Evolutionary conservation across 495 filamentous ascomycete genomes (phyloP).

Genomic region (Cercophora sp.): DNA sequence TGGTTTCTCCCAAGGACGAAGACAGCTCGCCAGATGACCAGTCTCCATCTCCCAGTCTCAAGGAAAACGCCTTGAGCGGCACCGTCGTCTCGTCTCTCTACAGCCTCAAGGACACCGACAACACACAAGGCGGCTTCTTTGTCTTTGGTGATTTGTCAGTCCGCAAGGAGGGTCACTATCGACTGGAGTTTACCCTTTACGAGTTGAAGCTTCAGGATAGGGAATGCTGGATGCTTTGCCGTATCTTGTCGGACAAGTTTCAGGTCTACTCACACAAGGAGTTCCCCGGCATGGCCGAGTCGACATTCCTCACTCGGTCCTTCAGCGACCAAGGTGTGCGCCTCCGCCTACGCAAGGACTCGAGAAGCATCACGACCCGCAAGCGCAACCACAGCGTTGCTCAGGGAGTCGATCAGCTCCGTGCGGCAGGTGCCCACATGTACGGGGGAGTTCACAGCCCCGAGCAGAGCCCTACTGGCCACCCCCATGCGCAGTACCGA

Average conservation of each 20-base stretch:
- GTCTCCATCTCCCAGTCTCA: conserved; percentile 26
- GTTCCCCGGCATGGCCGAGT: conserved; percentile 85
- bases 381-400: conserved; percentile 33
- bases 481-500: conserved; percentile 15
- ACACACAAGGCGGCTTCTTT: conserved; percentile 92
- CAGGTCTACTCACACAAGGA: conserved; percentile 71
- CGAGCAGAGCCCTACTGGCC: conserved; percentile 23
- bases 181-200: conserved; percentile 81
- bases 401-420: conserved; percentile 14
- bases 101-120: conserved; percentile 85
- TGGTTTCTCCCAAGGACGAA: conserved; percentile 48
- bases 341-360: conserved; percentile 82
- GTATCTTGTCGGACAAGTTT: conserved; percentile 70
- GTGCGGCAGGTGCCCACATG: conserved; percentile 5
- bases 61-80: conserved; percentile 59
- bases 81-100: conserved; percentile 89
- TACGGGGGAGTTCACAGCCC: conserved; percentile 16
- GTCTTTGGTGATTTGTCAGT: conserved; percentile 94
- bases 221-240: conserved; percentile 54
- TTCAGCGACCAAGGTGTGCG: conserved; percentile 96
- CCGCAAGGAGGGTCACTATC: conserved; percentile 71
- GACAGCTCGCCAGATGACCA: conserved; percentile 44
- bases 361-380: conserved; percentile 39
- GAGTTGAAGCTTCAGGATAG: conserved; percentile 73
- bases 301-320: conserved; percentile 83